phyloP scores from a whole-genome alignment of 129 eudicot species.

The carrot (Daucus carota) region DNA sequence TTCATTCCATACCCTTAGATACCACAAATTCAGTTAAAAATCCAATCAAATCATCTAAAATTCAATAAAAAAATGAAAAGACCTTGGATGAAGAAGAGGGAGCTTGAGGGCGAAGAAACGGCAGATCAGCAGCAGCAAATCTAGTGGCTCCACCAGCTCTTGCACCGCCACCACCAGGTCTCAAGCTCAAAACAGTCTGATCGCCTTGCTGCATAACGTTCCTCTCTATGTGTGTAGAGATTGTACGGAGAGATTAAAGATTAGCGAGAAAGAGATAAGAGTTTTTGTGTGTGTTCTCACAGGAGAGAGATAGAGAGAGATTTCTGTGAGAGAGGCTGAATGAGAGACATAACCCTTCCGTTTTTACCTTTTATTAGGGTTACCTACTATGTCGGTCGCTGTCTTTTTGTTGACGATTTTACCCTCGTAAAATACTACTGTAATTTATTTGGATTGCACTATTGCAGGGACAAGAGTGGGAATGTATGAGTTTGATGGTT shows the following conservation, averaged over 20 bases:
- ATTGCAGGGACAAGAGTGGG: not conserved
- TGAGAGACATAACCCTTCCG: not conserved
- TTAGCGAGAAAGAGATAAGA: not conserved
- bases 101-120: conserved; percentile 66
- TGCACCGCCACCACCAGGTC: conserved; percentile 88
- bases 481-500: not conserved
- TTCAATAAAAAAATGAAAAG: not conserved
- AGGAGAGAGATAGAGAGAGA: not conserved
- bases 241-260: not conserved
- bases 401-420: not conserved
- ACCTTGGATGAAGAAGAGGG: conserved; percentile 11
- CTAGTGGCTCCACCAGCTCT: conserved; percentile 37
- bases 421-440: too few species aligned
- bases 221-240: not conserved
- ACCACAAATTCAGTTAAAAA: not conserved
- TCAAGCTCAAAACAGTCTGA: conserved; percentile 75
- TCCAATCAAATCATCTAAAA: not conserved
- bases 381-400: not conserved
- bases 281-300: not conserved
- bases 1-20: not conserved
- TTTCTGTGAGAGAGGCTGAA: not conserved
- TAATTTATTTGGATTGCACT: too few species aligned
- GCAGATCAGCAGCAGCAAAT: conserved; percentile 6
- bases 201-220: conserved; percentile 77
- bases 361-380: conserved; percentile 6